Conservation (phyloP, 129 eudicot genomes). For the Logfia minima region DNA sequence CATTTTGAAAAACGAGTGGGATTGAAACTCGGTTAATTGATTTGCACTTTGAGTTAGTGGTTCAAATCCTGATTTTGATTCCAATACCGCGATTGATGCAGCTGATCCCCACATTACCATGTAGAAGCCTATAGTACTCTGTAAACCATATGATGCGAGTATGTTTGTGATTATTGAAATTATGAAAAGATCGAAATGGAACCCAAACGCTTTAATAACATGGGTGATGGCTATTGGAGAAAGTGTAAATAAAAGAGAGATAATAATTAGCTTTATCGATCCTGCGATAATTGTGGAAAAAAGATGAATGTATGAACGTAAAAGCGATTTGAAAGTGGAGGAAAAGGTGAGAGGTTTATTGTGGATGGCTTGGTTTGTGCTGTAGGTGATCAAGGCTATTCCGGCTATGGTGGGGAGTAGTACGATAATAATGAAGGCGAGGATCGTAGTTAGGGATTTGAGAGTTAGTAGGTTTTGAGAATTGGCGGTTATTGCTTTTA, state of each 20-base stretch:
- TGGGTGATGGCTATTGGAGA: not conserved
- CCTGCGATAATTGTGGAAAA: slow-evolving; percentile 17
- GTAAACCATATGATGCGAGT: slow-evolving; percentile 9
- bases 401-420: slow-evolving; percentile 14
- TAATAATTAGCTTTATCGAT: not conserved
- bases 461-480: not conserved
- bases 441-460: not conserved
- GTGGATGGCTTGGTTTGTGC: slow-evolving; percentile 14
- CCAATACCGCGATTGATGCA: slow-evolving; percentile 19
- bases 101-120: slow-evolving; percentile 19
- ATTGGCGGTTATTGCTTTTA: not conserved
- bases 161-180: not conserved
- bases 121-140: not conserved
- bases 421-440: not conserved
- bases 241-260: not conserved
- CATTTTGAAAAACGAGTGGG: not conserved
- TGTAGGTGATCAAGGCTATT: slow-evolving; percentile 22
- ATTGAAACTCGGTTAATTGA: slow-evolving; percentile 10
- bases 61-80: slow-evolving; percentile 24
- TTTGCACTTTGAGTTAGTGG: slow-evolving; percentile 23
- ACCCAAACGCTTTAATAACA: slow-evolving; percentile 1
- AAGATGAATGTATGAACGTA: slow-evolving; percentile 5
- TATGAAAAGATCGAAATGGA: not conserved
- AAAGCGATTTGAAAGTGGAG: slow-evolving; percentile 24
- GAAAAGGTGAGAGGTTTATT: slow-evolving; percentile 20